These are phyloP conservation scores for Leccinum longicurvipes DNA, from an alignment of 768 basidiomycete species.

Conservation along the genomic window DNA sequence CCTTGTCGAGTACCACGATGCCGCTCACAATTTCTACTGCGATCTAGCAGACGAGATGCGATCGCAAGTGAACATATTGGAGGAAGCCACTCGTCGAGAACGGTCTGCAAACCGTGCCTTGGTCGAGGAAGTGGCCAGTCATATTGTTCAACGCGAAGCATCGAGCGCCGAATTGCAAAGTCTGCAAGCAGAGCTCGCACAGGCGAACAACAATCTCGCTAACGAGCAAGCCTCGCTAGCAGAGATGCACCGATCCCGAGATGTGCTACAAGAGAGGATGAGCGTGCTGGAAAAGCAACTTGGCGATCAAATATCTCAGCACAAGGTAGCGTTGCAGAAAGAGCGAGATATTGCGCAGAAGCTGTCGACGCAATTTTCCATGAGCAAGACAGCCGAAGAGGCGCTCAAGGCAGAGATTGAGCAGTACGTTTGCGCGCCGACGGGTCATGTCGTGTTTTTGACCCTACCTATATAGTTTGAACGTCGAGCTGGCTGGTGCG, in stretches of 20 bases:
- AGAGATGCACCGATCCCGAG: constrained; percentile 17
- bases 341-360: constrained; percentile 47
- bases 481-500: constrained; percentile 52
- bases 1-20: constrained; percentile 16
- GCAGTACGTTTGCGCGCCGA: constrained; percentile 43
- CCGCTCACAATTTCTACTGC: constrained; percentile 37
- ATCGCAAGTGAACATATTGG: constrained; percentile 7
- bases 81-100: constrained; percentile 14
- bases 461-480: constrained; percentile 32
- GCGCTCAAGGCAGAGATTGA: constrained; percentile 66
- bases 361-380: constrained; percentile 48
- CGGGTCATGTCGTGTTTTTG: not conserved
- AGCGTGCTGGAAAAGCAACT: constrained; percentile 27
- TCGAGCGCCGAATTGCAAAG: constrained; percentile 41
- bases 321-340: constrained; percentile 39
- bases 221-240: constrained; percentile 20
- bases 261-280: constrained; percentile 26
- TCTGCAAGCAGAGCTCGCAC: constrained; percentile 36
- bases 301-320: constrained; percentile 30
- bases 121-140: constrained; percentile 37
- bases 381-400: constrained; percentile 63
- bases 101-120: constrained; percentile 17
- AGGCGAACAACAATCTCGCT: constrained; percentile 18
- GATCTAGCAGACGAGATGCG: constrained; percentile 36
- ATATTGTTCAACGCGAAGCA: constrained; percentile 40